phyloP scores from a whole-genome alignment of 768 basidiomycete genomes.

The Lactifluus hygrophoroides region DNA sequence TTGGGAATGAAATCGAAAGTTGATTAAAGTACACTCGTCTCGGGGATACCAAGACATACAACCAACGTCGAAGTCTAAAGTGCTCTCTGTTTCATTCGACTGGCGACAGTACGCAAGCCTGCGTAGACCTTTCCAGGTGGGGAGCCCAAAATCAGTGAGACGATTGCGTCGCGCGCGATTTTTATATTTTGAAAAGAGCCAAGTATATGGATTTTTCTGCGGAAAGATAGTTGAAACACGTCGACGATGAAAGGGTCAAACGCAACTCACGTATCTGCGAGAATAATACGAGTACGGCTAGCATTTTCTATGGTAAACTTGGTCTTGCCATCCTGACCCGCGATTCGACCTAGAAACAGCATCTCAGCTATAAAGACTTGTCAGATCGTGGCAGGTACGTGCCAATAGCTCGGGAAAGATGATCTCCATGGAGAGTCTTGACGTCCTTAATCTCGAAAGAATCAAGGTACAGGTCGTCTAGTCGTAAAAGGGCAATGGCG shows the following conservation, averaged over 20 bases:
- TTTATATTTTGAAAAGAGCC: slow-evolving; percentile 99
- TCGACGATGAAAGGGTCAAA: slow-evolving; percentile 10
- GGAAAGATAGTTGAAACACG: slow-evolving; percentile 7
- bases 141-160: slow-evolving; percentile 89
- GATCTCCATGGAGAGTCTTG: slow-evolving; percentile 95
- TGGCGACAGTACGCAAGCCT: slow-evolving; percentile 82
- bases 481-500: slow-evolving; percentile 85
- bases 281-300: slow-evolving; percentile 92
- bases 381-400: slow-evolving; percentile 12
- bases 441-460: slow-evolving; percentile 99
- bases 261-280: slow-evolving; percentile 90
- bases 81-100: slow-evolving; percentile 88
- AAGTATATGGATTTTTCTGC: slow-evolving; percentile 94
- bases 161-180: slow-evolving; percentile 91
- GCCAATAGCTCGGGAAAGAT: slow-evolving; percentile 97
- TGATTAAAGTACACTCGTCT: neutral
- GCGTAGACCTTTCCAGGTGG: slow-evolving; percentile 94
- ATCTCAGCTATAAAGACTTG: neutral
- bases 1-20: too few species aligned
- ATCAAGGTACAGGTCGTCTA: slow-evolving; percentile 97
- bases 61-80: slow-evolving; percentile 34
- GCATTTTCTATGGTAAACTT: slow-evolving; percentile 99
- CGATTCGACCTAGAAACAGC: slow-evolving; percentile 69
- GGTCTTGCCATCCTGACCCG: slow-evolving; percentile 97
- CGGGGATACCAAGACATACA: neutral